Base-by-base conservation (phyloP, 2,329 filamentous ascomycete species). In the Penicillium sp. region DNA sequence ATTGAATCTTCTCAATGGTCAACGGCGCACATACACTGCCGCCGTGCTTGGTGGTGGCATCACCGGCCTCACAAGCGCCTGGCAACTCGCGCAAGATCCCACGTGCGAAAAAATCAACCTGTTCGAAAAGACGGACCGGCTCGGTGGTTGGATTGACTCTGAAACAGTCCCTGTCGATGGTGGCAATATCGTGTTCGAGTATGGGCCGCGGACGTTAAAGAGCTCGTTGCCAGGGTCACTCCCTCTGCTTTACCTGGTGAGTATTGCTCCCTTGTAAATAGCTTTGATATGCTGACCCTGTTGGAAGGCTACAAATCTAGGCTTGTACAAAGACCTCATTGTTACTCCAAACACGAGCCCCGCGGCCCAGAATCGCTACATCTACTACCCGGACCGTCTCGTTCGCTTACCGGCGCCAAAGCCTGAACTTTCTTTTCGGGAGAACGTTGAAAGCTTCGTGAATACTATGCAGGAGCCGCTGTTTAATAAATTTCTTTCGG, bases 301-400 rank as follows among this genome's bases (percentile, higher is more conserved):
- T 42, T 62, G 38, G 57, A 65, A 89, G 86, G 74, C 88, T 52
- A 71, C 79, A 57, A 79, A 83, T 35, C 73, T 90, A 35, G 78
- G 78, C 22, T 68, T 91, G 37, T 63, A 77, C 44, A 71, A 84
- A 51, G 76, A 88, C 55, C 69, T 90, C 31, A 71, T 86, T 49
- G 77, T 76, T 65, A 85, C 80, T 43, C 73, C 73, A 5, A 82
- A 75, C 40, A 70, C 69, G 30, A 79, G 82, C 5, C 75, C 81
- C 50, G 79, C 80, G 50, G 78, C 85, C 10, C 73, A 71, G 52
- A 88, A 87, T 68, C 88, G 91, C 59, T 97, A 87, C 73, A 79
- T 97, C 57, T 97, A 94, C 80, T 96, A 95, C 67, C 90, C 90
- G 2, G 89, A 96, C 70, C 89, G 87, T 67, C 82, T 94, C 30